A percentile compares a stretch with the other conserved stretches of the same genome.
phyloP scores from a whole-genome alignment of 75 land plant species.

The Pinus albicaulis region DNA sequence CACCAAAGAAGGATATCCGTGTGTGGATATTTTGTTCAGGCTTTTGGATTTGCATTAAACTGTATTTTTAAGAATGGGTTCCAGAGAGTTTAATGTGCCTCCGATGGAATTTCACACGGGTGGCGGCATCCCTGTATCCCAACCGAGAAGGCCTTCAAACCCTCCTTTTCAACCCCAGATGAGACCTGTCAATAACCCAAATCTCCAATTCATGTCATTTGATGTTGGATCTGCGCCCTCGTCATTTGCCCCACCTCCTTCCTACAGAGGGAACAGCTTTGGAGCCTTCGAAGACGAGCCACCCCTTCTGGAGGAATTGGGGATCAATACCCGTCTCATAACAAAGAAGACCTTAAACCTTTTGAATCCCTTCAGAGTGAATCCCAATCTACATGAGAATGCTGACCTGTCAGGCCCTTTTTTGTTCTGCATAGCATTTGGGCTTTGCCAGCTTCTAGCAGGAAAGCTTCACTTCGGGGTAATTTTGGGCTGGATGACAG shows the following conservation, averaged over 20 bases:
- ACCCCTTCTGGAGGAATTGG: constrained; percentile 89
- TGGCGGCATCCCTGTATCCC: constrained; percentile 31
- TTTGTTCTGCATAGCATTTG: constrained; percentile 73
- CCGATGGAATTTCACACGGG: constrained; percentile 61
- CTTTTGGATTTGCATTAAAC: no score
- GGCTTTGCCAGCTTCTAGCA: constrained; percentile 85
- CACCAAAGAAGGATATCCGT: no score
- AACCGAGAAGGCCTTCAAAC: constrained; percentile 42
- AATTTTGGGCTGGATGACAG: constrained; percentile 88
- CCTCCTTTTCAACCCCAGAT: constrained; percentile 54
- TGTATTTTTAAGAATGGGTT: neutral
- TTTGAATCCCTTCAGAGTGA: constrained; percentile 62
- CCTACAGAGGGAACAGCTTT: constrained; percentile 1
- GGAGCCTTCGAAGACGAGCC: constrained; percentile 85
- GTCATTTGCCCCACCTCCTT: constrained; percentile 17
- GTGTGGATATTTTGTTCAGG: no score
- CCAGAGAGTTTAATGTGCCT: constrained; percentile 51
- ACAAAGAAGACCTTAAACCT: constrained; percentile 68
- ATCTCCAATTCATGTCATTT: constrained; percentile 90
- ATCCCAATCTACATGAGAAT: constrained; percentile 74
- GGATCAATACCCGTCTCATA: constrained; percentile 87
- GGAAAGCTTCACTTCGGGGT: constrained; percentile 92
- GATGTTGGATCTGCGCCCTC: constrained; percentile 65
- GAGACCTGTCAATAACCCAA: constrained; percentile 12
- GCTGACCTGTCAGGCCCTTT: constrained; percentile 93